A percentile compares a stretch with the other conserved stretches of the same genome.
These are phyloP conservation scores for Phoenix dactylifera DNA, from an alignment of 176 grass and related monocot genomes.

Conservation along the genomic window DNA sequence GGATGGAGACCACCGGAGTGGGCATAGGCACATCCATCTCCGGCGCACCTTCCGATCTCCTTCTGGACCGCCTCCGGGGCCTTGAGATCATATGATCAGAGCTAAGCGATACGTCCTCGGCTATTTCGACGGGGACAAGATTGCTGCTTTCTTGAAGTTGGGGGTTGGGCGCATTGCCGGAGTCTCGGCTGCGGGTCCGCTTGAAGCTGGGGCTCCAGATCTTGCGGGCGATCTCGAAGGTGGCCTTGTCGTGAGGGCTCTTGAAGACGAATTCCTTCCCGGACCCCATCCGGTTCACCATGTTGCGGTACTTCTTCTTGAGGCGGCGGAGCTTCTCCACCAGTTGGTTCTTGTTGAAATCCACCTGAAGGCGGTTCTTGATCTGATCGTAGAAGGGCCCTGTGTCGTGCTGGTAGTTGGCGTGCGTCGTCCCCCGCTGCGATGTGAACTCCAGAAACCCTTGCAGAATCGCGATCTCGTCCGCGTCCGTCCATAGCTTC, in stretches of 20 bases:
- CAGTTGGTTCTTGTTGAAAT: constrained; percentile 17
- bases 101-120: background rate
- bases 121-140: background rate
- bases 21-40: background rate
- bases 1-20: background rate
- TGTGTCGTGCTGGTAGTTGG: constrained; percentile 24
- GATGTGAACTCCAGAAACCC: constrained; percentile 22
- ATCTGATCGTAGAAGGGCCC: constrained; percentile 20
- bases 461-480: constrained; percentile 22
- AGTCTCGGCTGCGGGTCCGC: background rate
- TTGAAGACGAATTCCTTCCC: constrained; percentile 3
- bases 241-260: constrained; percentile 17
- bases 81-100: constrained; percentile 2
- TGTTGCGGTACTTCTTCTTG: constrained; percentile 20
- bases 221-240: constrained; percentile 18
- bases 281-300: background rate
- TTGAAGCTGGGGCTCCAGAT: constrained; percentile 20
- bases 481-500: constrained; percentile 26
- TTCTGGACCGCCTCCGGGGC: background rate
- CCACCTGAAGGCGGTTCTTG: background rate
- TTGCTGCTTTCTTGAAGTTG: background rate
- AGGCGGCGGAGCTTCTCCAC: constrained; percentile 17
- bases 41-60: background rate
- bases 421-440: constrained; percentile 19
- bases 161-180: background rate